Evolutionary conservation across 495 filamentous ascomycete genomes (phyloP), one percentile per base, ranked within the genome.

Genomic region (Annulohypoxylon maeteangense): DNA sequence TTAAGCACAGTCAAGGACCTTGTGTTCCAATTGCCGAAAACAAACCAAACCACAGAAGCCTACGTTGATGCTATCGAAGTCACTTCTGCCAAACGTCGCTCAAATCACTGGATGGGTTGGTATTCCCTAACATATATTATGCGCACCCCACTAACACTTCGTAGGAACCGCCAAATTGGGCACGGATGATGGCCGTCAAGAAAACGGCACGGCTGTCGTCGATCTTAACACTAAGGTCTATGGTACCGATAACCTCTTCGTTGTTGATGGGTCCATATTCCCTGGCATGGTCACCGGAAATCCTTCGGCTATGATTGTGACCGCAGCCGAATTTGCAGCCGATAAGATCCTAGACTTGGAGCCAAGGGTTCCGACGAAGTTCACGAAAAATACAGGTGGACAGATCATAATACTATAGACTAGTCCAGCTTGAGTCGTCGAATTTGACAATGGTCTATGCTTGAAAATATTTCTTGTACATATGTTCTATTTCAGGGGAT

Each of bases 171-270:
- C 69, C 68, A 92, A 91, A 83, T 81, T 93, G 65, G 90, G 91
- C 45, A 78, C 78, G 25, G 88, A 92, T 75, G 88, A 90, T 71
- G 91, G 91, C 22, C 85, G 89, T 23, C 31, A 57, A 34, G 81
- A 76, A 23, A 80, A 82, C 65, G 90, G 90, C 53, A 86, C 87
- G n/a, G 74, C 83, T n/a, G 90, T 93, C 27, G 90, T 93, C n/a
- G 90, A 93, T 68, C 78, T 82, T 40, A 85, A 91, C 82, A 85
- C 89, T 58, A 86, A 87, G 77, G 90, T 92, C 54, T 93, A 90
- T 58, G 90, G 90, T 59, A 91, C 86, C 7, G 86, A 90, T 71
- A 92, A 92, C 80, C 79, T 92, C 61, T 88, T 87, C 67, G 86
- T 90, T 11, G 81, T 90, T 27, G 88, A 90, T 72, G 88, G 83